Evolutionary conservation across 208 protist species (phyloP), one percentile per base, ranked within the genome.

Genomic region (Porcisia deanei): DNA sequence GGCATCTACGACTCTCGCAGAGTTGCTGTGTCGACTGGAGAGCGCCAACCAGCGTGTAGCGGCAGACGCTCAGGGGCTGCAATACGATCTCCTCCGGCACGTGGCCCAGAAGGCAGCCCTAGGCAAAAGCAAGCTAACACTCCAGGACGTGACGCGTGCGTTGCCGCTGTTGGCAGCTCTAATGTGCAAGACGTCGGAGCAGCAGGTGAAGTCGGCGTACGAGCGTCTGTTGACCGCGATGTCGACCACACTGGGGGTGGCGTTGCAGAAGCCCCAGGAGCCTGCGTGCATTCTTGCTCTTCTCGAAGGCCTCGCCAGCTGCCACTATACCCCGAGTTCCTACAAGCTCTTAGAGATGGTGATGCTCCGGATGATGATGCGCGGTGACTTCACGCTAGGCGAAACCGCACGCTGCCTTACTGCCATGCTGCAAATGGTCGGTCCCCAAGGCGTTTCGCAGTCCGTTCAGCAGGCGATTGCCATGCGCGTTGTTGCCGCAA

Each of bases 261-360:
- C 82, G 10, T 78, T 94, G 78, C 87, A 90, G 78, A 72, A 83
- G 47, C 20, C 67, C 14, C 67, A 65, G 30, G 70, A 65, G 16
- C 34, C 85, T 1, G 47, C 77, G 20, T 71, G 71, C 39, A 18
- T 95, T 47, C 77, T 92, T 22, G 45, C 60, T 0, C 75, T 95
- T 4, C 39, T 93, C 25, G 88, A 95, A 64, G 93, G 91, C 0
- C 85, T 97, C 39, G 87, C 93, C 2, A 25, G 7, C 2, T 97
- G 93, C 55, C 74, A 79, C 34, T 87, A 87, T 68, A 53, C 82
- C 9, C 90, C 93, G 22, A 83, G 81, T 16, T 85, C 82, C 20
- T 87, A 88, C 78, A 77, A 76, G 47, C 86, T 88, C 52, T 64
- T 95, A 25, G 84, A 97, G 59, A 88, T 89, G 85, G 89, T 92